Conservation (phyloP, 208 protist genomes). For the Leptomonas seymouri region DNA sequence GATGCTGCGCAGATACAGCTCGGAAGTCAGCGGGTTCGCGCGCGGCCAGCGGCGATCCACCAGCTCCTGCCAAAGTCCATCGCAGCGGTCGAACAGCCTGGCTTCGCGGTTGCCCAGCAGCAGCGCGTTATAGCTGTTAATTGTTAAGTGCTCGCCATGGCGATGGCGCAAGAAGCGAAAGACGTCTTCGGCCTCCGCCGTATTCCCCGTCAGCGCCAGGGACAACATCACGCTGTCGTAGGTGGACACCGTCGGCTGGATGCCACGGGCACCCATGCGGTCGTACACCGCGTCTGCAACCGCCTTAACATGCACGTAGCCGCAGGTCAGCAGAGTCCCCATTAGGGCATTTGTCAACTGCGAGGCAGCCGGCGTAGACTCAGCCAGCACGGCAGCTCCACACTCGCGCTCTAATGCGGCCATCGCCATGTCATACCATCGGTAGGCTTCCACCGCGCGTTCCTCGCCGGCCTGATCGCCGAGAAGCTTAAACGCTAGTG, state of each 20-base stretch:
- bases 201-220: conserved; percentile 75
- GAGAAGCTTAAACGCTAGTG: conserved; percentile 79
- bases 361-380: conserved; percentile 53
- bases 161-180: conserved; percentile 68
- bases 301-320: conserved; percentile 72
- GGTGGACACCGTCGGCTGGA: conserved; percentile 76
- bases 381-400: conserved; percentile 6
- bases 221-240: conserved; percentile 80
- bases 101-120: conserved; percentile 82
- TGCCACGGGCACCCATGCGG: conserved; percentile 67
- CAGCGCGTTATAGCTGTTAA: conserved; percentile 79
- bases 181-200: conserved; percentile 76
- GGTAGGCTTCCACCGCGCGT: conserved; percentile 78
- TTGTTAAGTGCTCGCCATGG: conserved; percentile 62
- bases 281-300: conserved; percentile 79
- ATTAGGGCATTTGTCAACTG: conserved; percentile 83
- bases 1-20: conserved; percentile 89
- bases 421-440: conserved; percentile 74
- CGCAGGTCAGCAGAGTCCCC: conserved; percentile 73
- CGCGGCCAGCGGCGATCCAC: conserved; percentile 85
- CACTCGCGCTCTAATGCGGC: conserved; percentile 28
- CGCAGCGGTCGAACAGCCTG: conserved; percentile 69
- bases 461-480: conserved; percentile 74
- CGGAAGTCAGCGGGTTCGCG: conserved; percentile 65
- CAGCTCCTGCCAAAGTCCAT: conserved; percentile 83